Percentiles rank a stretch among this genome's conserved stretches.
Conservation (phyloP, 257 asterid genomes). For the Vinca minor region DNA sequence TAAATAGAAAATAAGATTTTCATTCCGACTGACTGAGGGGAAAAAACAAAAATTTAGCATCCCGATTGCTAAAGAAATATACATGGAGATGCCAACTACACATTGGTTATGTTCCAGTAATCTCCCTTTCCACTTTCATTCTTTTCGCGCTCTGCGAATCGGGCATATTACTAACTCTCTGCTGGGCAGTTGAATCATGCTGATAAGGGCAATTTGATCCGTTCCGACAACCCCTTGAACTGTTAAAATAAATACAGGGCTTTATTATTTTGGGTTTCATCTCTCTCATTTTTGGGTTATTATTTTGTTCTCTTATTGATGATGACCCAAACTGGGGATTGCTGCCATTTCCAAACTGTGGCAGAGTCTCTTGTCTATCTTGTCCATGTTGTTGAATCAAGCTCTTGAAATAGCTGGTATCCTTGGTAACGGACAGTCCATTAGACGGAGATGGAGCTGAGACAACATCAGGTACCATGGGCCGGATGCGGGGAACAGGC, state of each 20-base stretch:
- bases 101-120: slow-evolving; percentile 31
- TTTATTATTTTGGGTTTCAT: slow-evolving; percentile 38
- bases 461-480: slow-evolving; percentile 24
- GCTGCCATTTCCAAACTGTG: slow-evolving; percentile 31
- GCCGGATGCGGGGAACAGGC: slow-evolving; percentile 26
- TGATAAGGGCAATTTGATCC: slow-evolving; percentile 48
- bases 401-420: slow-evolving; percentile 65
- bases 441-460: slow-evolving; percentile 31
- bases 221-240: slow-evolving; percentile 52
- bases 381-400: slow-evolving; percentile 90
- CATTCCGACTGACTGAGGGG: not conserved
- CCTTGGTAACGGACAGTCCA: slow-evolving; percentile 38
- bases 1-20: not conserved
- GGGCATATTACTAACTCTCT: slow-evolving; percentile 23
- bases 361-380: slow-evolving; percentile 48
- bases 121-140: slow-evolving; percentile 48
- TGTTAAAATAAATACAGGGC: slow-evolving; percentile 52
- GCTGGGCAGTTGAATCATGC: slow-evolving; percentile 35
- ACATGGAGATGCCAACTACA: slow-evolving; percentile 21
- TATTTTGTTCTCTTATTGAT: slow-evolving; percentile 24
- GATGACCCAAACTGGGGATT: slow-evolving; percentile 19
- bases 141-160: slow-evolving; percentile 46
- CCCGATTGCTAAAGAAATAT: slow-evolving; percentile 14
- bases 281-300: slow-evolving; percentile 27
- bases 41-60: not conserved